A percentile compares a stretch with the other conserved stretches of the same genome.
Evolutionary conservation across 2,329 filamentous ascomycete genomes (phyloP).

Genomic region (Aspergillus brasiliensis): DNA sequence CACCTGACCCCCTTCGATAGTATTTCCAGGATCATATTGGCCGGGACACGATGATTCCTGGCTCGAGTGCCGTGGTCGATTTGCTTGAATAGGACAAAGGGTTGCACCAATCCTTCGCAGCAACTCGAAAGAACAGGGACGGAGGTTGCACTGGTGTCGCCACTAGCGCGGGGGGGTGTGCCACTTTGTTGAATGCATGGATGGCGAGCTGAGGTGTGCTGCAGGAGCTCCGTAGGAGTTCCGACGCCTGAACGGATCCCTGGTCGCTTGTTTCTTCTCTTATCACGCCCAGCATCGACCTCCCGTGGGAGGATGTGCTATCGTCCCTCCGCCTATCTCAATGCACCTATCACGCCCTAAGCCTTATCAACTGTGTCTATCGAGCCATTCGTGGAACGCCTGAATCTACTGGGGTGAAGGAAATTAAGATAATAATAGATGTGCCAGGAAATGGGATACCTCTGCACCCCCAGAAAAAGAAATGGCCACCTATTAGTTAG

Average conservation of each 20-base stretch:
- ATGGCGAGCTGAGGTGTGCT: background rate
- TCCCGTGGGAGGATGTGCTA: background rate
- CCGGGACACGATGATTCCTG: too few relatives aligned
- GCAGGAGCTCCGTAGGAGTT: constrained; percentile 2
- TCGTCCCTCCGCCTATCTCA: background rate
- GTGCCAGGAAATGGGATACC: too few relatives aligned
- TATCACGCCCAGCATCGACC: background rate
- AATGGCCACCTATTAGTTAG: too few relatives aligned
- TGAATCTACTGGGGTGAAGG: too few relatives aligned
- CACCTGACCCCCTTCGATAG: background rate
- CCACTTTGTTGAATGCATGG: background rate
- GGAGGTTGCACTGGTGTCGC: background rate
- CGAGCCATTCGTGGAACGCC: too few relatives aligned
- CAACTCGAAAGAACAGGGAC: too few relatives aligned
- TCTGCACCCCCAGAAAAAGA: too few relatives aligned
- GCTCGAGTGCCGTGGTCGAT: too few relatives aligned
- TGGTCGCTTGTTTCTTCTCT: background rate
- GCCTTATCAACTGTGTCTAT: background rate
- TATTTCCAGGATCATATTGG: too few relatives aligned
- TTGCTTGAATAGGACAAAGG: too few relatives aligned
- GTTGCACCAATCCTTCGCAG: too few relatives aligned
- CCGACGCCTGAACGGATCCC: background rate
- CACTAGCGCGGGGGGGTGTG: background rate
- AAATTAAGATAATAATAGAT: too few relatives aligned
- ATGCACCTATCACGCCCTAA: background rate